These are phyloP conservation scores for Myxozyma melibiosi DNA, from an alignment of 805 yeast species.

Conservation along the genomic window DNA sequence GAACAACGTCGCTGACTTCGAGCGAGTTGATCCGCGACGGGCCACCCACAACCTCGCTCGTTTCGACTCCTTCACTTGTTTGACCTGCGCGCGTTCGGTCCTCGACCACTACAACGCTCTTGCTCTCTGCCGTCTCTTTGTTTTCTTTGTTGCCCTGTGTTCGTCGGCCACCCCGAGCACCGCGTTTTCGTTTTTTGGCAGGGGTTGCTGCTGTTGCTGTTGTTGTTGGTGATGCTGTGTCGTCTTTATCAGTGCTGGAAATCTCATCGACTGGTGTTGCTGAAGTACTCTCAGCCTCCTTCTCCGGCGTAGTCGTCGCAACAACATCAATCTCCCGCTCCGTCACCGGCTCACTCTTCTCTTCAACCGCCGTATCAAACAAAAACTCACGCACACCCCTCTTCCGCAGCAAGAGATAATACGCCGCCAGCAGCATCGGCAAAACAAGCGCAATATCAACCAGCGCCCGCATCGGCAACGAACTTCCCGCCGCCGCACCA, in stretches of 20 bases:
- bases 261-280: neutral
- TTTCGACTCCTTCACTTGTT: neutral
- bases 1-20: slow-evolving; percentile 66
- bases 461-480: slow-evolving; percentile 22
- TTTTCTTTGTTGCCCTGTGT: slow-evolving; percentile 13
- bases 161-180: slow-evolving; percentile 78
- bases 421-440: slow-evolving; percentile 16
- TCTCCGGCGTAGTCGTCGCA: neutral
- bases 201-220: slow-evolving; percentile 9
- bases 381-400: slow-evolving; percentile 8
- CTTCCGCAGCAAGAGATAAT: slow-evolving; percentile 10
- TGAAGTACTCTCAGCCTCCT: neutral
- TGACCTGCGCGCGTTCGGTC: slow-evolving; percentile 2
- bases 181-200: slow-evolving; percentile 67
- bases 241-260: neutral
- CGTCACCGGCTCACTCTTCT: neutral
- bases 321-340: neutral
- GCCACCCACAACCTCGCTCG: neutral
- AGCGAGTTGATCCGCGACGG: slow-evolving; percentile 40
- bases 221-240: neutral
- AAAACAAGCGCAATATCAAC: slow-evolving; percentile 16
- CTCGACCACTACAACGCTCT: slow-evolving; percentile 1
- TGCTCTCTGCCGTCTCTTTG: neutral
- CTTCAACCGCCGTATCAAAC: neutral
- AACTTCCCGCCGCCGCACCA: neutral